A percentile compares a stretch with the other conserved stretches of the same genome.
phyloP scores from a whole-genome alignment of 2,329 filamentous ascomycete species.

The Fusarium napiforme region DNA sequence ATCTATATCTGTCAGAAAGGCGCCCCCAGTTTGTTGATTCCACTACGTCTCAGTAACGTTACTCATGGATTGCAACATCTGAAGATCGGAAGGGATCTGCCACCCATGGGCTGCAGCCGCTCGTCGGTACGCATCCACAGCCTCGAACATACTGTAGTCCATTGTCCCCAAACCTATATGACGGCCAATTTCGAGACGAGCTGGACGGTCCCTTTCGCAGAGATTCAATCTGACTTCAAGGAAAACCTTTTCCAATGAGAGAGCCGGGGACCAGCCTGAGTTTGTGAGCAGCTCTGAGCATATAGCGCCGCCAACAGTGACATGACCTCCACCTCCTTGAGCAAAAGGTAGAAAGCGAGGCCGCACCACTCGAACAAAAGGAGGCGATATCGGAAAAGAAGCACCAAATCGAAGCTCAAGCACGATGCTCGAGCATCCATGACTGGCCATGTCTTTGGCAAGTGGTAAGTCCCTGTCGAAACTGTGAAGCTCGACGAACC shows the following conservation, averaged over 20 bases:
- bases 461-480: slow-evolving; percentile 78
- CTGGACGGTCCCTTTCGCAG: slow-evolving; percentile 76
- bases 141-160: slow-evolving; percentile 77
- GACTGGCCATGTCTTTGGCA: slow-evolving; percentile 76
- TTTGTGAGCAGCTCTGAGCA: slow-evolving; percentile 87
- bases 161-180: neutral
- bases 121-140: slow-evolving; percentile 77
- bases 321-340: slow-evolving; percentile 83
- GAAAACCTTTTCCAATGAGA: slow-evolving; percentile 81
- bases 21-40: neutral
- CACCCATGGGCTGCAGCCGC: slow-evolving; percentile 77
- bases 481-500: slow-evolving; percentile 90
- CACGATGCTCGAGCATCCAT: slow-evolving; percentile 73
- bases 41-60: neutral
- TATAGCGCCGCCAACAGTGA: slow-evolving; percentile 85
- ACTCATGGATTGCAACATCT: slow-evolving; percentile 51
- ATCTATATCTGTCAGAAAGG: neutral
- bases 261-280: slow-evolving; percentile 80
- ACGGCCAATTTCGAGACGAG: slow-evolving; percentile 65
- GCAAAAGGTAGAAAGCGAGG: slow-evolving; percentile 81
- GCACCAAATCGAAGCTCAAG: slow-evolving; percentile 84
- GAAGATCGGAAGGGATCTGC: slow-evolving; percentile 73
- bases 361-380: slow-evolving; percentile 84
- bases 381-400: slow-evolving; percentile 80
- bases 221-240: slow-evolving; percentile 84